phyloP scores from a whole-genome alignment of 805 yeast species.

The Spathaspora passalidarum region DNA sequence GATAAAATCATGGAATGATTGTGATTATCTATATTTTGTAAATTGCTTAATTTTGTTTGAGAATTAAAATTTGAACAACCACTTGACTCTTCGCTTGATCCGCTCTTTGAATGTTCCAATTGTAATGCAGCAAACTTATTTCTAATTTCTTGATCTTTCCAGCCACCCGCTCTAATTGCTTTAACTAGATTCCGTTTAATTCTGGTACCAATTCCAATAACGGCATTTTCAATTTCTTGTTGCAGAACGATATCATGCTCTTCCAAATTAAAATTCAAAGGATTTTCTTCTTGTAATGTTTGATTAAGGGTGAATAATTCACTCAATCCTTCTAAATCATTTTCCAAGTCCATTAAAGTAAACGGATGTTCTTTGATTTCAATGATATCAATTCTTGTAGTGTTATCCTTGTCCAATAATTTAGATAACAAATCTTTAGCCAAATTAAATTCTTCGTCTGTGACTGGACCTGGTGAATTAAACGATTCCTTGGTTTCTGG shows the following conservation, averaged over 20 bases:
- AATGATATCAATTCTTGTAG: constrained; percentile 60
- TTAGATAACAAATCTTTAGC: constrained; percentile 58
- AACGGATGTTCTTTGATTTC: constrained; percentile 81
- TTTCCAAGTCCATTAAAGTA: constrained; percentile 37
- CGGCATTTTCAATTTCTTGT: constrained; percentile 74
- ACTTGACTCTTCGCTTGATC: constrained; percentile 29
- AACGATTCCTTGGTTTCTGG: constrained; percentile 43
- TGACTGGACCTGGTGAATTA: constrained; percentile 37
- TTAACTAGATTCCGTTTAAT: constrained; percentile 50
- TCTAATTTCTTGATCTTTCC: constrained; percentile 20
- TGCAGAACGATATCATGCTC: constrained; percentile 53
- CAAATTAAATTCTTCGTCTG: constrained; percentile 41
- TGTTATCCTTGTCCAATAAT: constrained; percentile 69
- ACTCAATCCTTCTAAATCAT: constrained; percentile 30
- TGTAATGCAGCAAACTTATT: constrained; percentile 17
- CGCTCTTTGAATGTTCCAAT: constrained; percentile 23
- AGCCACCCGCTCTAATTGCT: constrained; percentile 32
- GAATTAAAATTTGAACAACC: constrained; percentile 18
- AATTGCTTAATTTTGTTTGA: background rate
- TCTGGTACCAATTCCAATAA: constrained; percentile 73
- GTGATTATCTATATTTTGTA: constrained; percentile 3
- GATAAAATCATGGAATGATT: constrained; percentile 32
- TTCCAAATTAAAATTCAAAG: constrained; percentile 18
- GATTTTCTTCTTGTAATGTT: constrained; percentile 6
- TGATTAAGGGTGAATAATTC: constrained; percentile 35